Percentiles rank a stretch among this genome's conserved stretches.
These are phyloP conservation scores for Xylaria acuta DNA, from an alignment of 495 filamentous ascomycete species.

Conservation along the genomic window DNA sequence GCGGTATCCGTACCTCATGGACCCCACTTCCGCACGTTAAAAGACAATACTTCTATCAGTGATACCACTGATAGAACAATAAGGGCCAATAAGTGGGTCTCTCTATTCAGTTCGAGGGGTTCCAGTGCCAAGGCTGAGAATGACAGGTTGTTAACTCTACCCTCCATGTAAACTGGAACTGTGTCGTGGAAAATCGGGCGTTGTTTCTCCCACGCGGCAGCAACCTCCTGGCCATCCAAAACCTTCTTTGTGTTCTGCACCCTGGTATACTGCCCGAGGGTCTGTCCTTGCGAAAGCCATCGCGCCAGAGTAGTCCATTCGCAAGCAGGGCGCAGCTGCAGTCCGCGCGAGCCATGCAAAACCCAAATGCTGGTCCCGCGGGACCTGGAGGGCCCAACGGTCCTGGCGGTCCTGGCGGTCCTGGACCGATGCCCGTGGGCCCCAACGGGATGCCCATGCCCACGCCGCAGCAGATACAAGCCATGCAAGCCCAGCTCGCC, in stretches of 20 bases:
- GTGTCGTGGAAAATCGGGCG: slow-evolving; percentile 10
- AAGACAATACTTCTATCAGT: too few species aligned
- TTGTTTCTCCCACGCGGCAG: not conserved
- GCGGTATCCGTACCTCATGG: too few species aligned
- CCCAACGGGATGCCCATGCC: slow-evolving; percentile 62
- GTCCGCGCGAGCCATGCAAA: slow-evolving; percentile 32
- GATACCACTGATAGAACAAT: not conserved
- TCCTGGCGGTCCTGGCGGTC: slow-evolving; percentile 18
- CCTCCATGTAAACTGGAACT: slow-evolving; percentile 7
- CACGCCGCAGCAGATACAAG: slow-evolving; percentile 81
- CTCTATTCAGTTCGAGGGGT: not conserved
- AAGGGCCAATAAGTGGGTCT: not conserved
- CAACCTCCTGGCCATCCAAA: not conserved
- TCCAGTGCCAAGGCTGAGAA: slow-evolving; percentile 32
- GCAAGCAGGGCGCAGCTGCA: not conserved
- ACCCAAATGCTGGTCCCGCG: slow-evolving; percentile 33
- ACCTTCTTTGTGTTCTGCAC: not conserved
- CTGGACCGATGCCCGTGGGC: slow-evolving; percentile 17
- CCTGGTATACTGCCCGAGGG: not conserved
- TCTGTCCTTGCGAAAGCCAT: not conserved
- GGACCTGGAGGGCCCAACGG: slow-evolving; percentile 28
- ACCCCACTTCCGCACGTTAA: too few species aligned
- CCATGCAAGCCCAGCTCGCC: slow-evolving; percentile 84
- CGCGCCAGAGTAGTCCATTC: not conserved
- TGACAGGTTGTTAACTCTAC: slow-evolving; percentile 41